A percentile compares a stretch with the other conserved stretches of the same genome.
Conservation (phyloP, 129 eudicot genomes). For the Flaveria linearis region DNA sequence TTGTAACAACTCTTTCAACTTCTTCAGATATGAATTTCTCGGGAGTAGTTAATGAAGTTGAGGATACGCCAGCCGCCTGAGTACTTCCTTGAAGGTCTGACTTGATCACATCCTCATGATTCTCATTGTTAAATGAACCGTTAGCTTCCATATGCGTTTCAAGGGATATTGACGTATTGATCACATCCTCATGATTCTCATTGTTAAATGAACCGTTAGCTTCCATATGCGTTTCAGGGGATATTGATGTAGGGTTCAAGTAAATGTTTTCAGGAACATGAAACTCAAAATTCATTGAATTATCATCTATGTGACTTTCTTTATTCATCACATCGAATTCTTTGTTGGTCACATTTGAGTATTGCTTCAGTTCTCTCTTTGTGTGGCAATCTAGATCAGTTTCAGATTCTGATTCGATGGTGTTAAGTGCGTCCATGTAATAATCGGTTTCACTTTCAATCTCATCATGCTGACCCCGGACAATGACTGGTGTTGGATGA, state of each 20-base stretch:
- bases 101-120: constrained; percentile 23
- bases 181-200: constrained; percentile 25
- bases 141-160: constrained; percentile 27
- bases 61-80: too few relatives aligned
- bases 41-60: neutral
- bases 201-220: constrained; percentile 15
- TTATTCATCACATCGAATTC: constrained; percentile 21
- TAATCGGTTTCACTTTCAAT: constrained; percentile 87
- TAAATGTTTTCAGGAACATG: constrained; percentile 35
- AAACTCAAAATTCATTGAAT: constrained; percentile 41
- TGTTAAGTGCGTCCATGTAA: constrained; percentile 91
- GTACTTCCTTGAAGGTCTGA: constrained; percentile 15
- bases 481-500: constrained; percentile 27
- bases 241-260: constrained; percentile 16
- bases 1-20: constrained; percentile 25
- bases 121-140: constrained; percentile 24
- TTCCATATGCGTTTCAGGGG: constrained; percentile 34
- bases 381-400: constrained; percentile 65
- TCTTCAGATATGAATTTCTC: constrained; percentile 31
- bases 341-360: constrained; percentile 31
- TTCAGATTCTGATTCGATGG: constrained; percentile 89
- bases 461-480: constrained; percentile 56
- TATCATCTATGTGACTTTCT: constrained; percentile 24
- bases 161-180: too few relatives aligned
- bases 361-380: constrained; percentile 47